Evolutionary conservation across 2,329 filamentous ascomycete species (phyloP).

Genomic region (Xylaria sp.): DNA sequence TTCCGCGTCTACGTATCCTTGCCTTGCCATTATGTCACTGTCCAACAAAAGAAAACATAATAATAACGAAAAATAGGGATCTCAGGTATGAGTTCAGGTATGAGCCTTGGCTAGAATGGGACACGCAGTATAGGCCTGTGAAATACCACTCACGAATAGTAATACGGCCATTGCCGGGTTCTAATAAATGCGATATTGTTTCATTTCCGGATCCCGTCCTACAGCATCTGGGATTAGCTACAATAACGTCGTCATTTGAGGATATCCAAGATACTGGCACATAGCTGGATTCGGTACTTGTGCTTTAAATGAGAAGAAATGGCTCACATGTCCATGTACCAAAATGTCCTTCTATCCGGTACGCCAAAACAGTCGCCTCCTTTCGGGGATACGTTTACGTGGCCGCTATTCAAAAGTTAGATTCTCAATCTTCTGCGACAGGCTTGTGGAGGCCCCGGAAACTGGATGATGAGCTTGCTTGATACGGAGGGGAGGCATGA

Average conservation of each 20-base stretch:
- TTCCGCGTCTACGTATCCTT: neutral
- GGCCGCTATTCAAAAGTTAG: conserved; percentile 44
- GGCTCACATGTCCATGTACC: conserved; percentile 67
- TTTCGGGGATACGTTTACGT: conserved; percentile 81
- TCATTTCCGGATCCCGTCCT: conserved; percentile 74
- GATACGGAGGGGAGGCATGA: neutral
- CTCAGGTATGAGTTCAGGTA: neutral
- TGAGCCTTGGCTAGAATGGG: neutral
- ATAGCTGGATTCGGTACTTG: too few relatives aligned
- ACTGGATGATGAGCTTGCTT: neutral
- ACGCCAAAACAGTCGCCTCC: conserved; percentile 58
- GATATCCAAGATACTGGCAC: neutral
- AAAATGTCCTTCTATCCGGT: conserved; percentile 43
- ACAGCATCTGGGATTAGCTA: neutral
- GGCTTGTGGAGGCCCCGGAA: neutral
- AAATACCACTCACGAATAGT: conserved; percentile 57
- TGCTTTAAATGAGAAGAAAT: neutral
- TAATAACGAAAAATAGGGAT: neutral
- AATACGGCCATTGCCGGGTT: conserved; percentile 69
- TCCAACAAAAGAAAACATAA: neutral
- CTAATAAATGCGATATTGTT: conserved; percentile 76
- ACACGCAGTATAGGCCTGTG: neutral
- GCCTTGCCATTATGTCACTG: too few relatives aligned
- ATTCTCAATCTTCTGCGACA: neutral
- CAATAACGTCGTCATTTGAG: too few relatives aligned